Evolutionary conservation across 1,284 basidiomycete species (phyloP).

Genomic region (Lentinula novae-zelandiae): DNA sequence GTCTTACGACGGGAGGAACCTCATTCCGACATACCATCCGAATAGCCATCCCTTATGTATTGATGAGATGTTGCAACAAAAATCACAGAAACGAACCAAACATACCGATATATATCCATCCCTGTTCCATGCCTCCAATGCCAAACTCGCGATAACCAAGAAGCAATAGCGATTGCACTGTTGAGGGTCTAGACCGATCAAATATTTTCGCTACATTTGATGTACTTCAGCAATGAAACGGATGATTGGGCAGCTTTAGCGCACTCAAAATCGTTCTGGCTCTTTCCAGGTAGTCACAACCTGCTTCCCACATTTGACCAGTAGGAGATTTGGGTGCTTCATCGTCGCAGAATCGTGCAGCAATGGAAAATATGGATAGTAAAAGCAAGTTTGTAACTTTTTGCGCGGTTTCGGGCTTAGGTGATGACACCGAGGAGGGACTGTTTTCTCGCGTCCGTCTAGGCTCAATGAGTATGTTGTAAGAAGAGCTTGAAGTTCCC

Average conservation of each 20-base stretch:
- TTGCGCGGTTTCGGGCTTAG: conserved; percentile 49
- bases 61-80: conserved; percentile 14
- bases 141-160: conserved; percentile 82
- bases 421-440: conserved; percentile 21
- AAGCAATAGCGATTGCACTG: conserved; percentile 74
- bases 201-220: conserved; percentile 52
- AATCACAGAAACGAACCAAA: conserved; percentile 5
- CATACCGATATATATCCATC: conserved; percentile 77
- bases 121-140: conserved; percentile 75
- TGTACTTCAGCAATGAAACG: conserved; percentile 6
- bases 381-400: conserved; percentile 69
- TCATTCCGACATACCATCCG: conserved; percentile 53
- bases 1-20: background rate
- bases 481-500: background rate
- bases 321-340: conserved; percentile 39
- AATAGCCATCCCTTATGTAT: conserved; percentile 60
- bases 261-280: conserved; percentile 70
- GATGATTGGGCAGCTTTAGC: conserved; percentile 15
- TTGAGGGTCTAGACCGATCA: conserved; percentile 63
- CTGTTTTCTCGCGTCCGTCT: conserved; percentile 6
- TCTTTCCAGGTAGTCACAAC: conserved; percentile 61
- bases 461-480: background rate
- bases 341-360: conserved; percentile 64
- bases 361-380: conserved; percentile 74
- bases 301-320: conserved; percentile 70